Evolutionary conservation across 2,329 filamentous ascomycete genomes (phyloP).

Genomic region (Colletotrichum trifolii): DNA sequence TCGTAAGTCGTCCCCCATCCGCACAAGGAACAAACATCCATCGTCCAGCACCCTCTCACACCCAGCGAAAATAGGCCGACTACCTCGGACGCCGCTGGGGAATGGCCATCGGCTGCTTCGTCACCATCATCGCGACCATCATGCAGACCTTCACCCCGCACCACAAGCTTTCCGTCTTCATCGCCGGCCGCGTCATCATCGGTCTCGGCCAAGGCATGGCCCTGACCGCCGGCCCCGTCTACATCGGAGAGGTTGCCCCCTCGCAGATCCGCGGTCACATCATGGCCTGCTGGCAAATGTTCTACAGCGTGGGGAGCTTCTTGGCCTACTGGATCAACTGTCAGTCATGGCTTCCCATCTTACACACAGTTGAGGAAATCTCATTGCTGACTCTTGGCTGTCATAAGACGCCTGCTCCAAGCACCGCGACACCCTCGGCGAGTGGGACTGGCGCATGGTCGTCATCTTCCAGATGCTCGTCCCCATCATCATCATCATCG

Average conservation of each 20-base stretch:
- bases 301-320: constrained; percentile 72
- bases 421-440: constrained; percentile 65
- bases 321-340: constrained; percentile 63
- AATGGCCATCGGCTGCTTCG: constrained; percentile 72
- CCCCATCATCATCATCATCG: constrained; percentile 68
- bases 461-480: constrained; percentile 80
- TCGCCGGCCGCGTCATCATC: constrained; percentile 75
- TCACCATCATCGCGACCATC: constrained; percentile 76
- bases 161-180: constrained; percentile 72
- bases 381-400: neutral
- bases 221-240: constrained; percentile 36
- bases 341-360: neutral
- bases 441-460: constrained; percentile 81
- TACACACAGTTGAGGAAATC: neutral
- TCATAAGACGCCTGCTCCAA: constrained; percentile 61
- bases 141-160: constrained; percentile 74
- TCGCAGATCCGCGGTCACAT: constrained; percentile 63
- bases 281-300: constrained; percentile 76
- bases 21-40: neutral
- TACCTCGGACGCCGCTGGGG: constrained; percentile 70
- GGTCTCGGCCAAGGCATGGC: constrained; percentile 78
- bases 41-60: neutral
- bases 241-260: constrained; percentile 37
- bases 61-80: constrained; percentile 54
- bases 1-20: constrained; percentile 47